Base-by-base conservation (phyloP, 208 protist species). In the Vickermania ingenoplastis region DNA sequence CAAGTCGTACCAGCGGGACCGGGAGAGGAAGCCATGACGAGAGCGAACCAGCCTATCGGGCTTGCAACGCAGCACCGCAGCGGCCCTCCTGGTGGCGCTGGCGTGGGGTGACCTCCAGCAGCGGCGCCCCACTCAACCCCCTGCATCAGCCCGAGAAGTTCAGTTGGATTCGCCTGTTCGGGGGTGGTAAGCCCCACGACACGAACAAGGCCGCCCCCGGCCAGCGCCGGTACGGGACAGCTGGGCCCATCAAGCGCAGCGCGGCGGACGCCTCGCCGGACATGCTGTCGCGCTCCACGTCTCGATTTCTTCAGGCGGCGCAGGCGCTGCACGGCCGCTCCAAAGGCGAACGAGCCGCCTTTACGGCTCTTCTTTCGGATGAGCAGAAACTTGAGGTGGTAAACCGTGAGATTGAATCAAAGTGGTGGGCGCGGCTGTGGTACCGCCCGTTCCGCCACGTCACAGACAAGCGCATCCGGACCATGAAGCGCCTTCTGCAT, bases 311-410 rank as follows among this genome's bases (percentile, higher is more conserved):
- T 53, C 59, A 73, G 26, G 76, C 75, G 25, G 28, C 77, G 23
- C 29, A 73, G 48, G 41, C 61, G 57, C 57, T 79, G 30, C 36
- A 45, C 36, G 36, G 36, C 11, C 7, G 17, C 11, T 45, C 36
- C 17, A 7, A 17, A n/a, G 36, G 36, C 11, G 36, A 45, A 17
- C 36, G 36, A 45, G 36, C 36, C 36, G 36, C 36, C 36, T 45
- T 45, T 17, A 45, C 36, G 36, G 41, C 81, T 22, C 69, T 86
- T 41, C 53, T 92, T 11, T 79, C 77, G 30, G 63, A 80, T 25
- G 69, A 84, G 28, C 76, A 89, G 67, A 53, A 73, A 25, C 68
- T 78, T 22, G 76, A 81, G 24, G 75, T 92, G 45, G 70, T 86
- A 11, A 72, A 75, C 57, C 72, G 61, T 22, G 81, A 89, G 58